These are phyloP conservation scores for Aspergillus vadensis DNA, from an alignment of 2,329 filamentous ascomycete species.

Conservation along the genomic window DNA sequence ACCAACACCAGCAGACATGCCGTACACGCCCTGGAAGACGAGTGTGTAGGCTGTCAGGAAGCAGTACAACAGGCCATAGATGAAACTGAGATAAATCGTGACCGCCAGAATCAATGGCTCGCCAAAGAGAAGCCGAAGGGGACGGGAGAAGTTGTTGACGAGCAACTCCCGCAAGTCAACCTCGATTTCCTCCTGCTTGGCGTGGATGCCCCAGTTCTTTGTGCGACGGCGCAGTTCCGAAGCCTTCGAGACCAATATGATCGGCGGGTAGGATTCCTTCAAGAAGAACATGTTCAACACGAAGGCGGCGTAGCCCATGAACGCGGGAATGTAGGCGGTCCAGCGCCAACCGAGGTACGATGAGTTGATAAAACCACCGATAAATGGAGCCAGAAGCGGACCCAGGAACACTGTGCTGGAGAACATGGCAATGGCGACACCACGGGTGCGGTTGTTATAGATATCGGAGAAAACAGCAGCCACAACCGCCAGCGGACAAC, in stretches of 20 bases:
- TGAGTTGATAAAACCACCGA: conserved; percentile 52
- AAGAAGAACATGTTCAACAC: conserved; percentile 43
- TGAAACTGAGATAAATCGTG: conserved; percentile 43
- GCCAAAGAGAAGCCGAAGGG: conserved; percentile 42
- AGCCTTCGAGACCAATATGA: conserved; percentile 56
- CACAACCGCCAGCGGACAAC: conserved; percentile 44
- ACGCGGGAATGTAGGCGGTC: conserved; percentile 51
- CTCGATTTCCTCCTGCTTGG: conserved; percentile 55
- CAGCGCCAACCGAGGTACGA: conserved; percentile 52
- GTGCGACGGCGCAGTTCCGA: conserved; percentile 54
- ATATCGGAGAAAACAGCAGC: conserved; percentile 49
- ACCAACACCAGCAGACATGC: conserved; percentile 67
- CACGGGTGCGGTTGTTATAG: conserved; percentile 46
- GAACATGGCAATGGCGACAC: conserved; percentile 49
- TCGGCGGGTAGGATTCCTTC: conserved; percentile 57
- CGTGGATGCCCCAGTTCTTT: conserved; percentile 61
- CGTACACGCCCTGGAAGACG: conserved; percentile 58
- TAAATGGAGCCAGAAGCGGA: conserved; percentile 52
- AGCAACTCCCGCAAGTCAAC: conserved; percentile 50
- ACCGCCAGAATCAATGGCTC: conserved; percentile 48
- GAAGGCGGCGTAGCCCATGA: conserved; percentile 55
- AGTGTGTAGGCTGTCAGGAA: conserved; percentile 42
- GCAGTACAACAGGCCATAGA: conserved; percentile 39
- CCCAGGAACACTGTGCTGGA: conserved; percentile 56
- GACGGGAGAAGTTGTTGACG: conserved; percentile 51